Percentiles rank a stretch among this genome's conserved stretches.
Evolutionary conservation across 805 yeast genomes (phyloP).

Genomic region (Wickerhamomyces kurtzmanii): DNA sequence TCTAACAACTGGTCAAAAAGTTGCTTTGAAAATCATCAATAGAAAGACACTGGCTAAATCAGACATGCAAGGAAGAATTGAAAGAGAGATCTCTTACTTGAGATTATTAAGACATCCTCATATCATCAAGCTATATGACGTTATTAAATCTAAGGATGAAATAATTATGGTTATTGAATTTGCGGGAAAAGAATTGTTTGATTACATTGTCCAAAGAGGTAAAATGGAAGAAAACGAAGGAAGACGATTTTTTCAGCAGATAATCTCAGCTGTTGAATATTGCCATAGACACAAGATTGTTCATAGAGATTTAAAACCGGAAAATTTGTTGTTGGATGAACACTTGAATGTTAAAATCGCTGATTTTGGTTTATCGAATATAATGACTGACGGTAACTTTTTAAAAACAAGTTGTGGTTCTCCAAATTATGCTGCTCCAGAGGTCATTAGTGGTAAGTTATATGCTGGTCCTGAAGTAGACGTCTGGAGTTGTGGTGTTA

Average conservation of each 20-base stretch:
- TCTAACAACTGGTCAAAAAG: conserved; percentile 82
- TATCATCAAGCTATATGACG: conserved; percentile 91
- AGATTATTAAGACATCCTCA: conserved; percentile 90
- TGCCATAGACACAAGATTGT: conserved; percentile 96
- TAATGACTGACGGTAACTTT: conserved; percentile 96
- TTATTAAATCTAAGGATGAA: conserved; percentile 89
- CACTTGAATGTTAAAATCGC: conserved; percentile 90
- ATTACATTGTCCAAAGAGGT: conserved; percentile 90
- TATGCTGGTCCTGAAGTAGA: conserved; percentile 98
- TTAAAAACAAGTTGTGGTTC: conserved; percentile 93
- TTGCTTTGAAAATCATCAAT: conserved; percentile 88
- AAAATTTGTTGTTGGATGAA: conserved; percentile 82
- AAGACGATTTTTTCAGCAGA: conserved; percentile 89
- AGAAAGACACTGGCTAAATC: conserved; percentile 86
- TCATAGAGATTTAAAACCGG: conserved; percentile 95
- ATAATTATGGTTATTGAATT: conserved; percentile 95
- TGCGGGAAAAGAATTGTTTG: conserved; percentile 94
- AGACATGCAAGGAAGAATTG: conserved; percentile 96
- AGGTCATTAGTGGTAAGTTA: conserved; percentile 86
- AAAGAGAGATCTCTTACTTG: conserved; percentile 86
- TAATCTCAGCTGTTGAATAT: conserved; percentile 92
- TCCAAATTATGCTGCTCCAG: conserved; percentile 97
- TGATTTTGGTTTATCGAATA: conserved; percentile 89
- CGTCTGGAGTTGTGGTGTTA: conserved; percentile 97
- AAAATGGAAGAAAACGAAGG: conserved; percentile 90